Evolutionary conservation across 2,329 filamentous ascomycete genomes (phyloP).

Genomic region (Venturia aucupariae): DNA sequence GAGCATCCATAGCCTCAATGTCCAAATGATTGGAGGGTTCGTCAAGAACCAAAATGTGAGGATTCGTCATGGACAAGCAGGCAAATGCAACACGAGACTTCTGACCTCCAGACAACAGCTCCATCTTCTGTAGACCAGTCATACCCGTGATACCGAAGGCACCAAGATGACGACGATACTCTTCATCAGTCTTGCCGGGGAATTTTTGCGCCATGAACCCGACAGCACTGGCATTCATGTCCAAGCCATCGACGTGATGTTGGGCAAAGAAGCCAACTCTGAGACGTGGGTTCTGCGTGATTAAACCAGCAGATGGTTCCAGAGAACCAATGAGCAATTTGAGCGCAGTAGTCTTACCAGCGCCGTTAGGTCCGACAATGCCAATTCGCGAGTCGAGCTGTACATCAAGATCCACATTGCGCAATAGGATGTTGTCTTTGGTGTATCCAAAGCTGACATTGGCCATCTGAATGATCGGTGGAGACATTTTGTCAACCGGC

Average conservation of each 20-base stretch:
- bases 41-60: conserved; percentile 94
- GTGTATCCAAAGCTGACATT: conserved; percentile 85
- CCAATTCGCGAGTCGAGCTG: conserved; percentile 97
- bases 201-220: conserved; percentile 93
- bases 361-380: conserved; percentile 98
- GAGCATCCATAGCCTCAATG: conserved; percentile 97
- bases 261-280: conserved; percentile 96
- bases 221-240: conserved; percentile 80
- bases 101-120: conserved; percentile 84
- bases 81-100: conserved; percentile 98
- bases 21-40: conserved; percentile 98
- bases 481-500: conserved; percentile 93
- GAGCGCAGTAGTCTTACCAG: conserved; percentile 96
- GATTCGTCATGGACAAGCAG: conserved; percentile 86
- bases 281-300: conserved; percentile 79
- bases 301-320: conserved; percentile 64
- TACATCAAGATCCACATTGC: conserved; percentile 86
- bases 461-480: conserved; percentile 96
- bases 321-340: conserved; percentile 93
- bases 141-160: conserved; percentile 83
- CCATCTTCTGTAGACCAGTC: conserved; percentile 95
- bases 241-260: conserved; percentile 93
- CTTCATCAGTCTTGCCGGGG: conserved; percentile 86
- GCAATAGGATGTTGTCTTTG: conserved; percentile 67
- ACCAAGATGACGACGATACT: conserved; percentile 90